Conservation (phyloP, 2,329 filamentous ascomycete genomes). For the Fusarium nematophilum region DNA sequence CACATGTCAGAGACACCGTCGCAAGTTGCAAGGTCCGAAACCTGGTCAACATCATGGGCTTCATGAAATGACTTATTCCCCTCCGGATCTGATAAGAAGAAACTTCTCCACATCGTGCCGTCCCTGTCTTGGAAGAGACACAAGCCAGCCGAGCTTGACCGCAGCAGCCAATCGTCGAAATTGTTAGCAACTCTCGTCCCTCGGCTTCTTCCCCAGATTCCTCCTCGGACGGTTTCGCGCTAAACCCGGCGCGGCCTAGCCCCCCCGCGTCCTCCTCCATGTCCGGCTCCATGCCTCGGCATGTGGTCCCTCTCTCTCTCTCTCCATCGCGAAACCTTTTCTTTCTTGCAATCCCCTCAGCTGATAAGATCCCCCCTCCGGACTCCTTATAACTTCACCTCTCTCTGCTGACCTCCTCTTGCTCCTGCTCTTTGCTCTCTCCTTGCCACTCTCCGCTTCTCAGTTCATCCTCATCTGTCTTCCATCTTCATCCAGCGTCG, state of each 20-base stretch:
- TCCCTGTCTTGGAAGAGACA: background rate
- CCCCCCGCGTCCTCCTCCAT: slow-evolving; percentile 20
- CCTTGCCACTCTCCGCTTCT: background rate
- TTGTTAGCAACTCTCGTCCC: slow-evolving; percentile 31
- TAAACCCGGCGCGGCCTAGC: slow-evolving; percentile 26
- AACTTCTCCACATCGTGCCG: background rate
- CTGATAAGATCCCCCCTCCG: slow-evolving; percentile 23
- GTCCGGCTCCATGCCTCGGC: slow-evolving; percentile 39
- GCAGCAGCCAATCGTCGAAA: background rate
- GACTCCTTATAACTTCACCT: slow-evolving; percentile 36
- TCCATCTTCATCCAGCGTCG: slow-evolving; percentile 24
- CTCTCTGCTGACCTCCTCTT: slow-evolving; percentile 3
- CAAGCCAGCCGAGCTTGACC: slow-evolving; percentile 6
- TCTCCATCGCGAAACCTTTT: slow-evolving; percentile 13
- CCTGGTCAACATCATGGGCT: too few species aligned
- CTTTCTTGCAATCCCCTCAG: slow-evolving; percentile 33
- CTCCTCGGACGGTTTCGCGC: slow-evolving; percentile 1
- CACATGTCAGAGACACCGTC: slow-evolving; percentile 28
- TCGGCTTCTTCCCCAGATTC: slow-evolving; percentile 46
- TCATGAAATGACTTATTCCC: background rate
- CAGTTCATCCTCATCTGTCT: background rate
- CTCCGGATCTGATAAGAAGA: slow-evolving; percentile 9
- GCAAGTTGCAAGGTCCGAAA: background rate
- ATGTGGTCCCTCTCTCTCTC: slow-evolving; percentile 29
- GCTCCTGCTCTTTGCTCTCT: slow-evolving; percentile 8